A percentile compares a stretch with the other conserved stretches of the same genome.
Conservation (phyloP, 352 stramenopile species). For the Phytophthora brassicae region DNA sequence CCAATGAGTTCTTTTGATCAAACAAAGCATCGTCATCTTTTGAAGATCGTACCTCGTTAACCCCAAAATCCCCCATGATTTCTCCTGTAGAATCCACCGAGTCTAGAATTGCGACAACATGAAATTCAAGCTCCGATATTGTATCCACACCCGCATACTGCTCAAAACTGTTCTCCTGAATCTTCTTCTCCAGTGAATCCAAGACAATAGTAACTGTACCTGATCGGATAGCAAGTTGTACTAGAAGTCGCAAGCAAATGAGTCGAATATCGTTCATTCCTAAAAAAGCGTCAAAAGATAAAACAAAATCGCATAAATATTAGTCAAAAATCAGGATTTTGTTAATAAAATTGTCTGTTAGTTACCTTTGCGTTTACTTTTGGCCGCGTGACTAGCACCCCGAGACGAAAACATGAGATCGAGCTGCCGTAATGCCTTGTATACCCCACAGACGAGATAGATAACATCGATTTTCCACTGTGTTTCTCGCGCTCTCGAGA, state of each 20-base stretch:
- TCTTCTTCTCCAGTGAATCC: slow-evolving; percentile 36
- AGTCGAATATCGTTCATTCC: slow-evolving; percentile 48
- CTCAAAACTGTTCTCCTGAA: slow-evolving; percentile 33
- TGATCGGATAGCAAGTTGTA: slow-evolving; percentile 44
- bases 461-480: slow-evolving; percentile 81
- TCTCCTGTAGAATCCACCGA: slow-evolving; percentile 28
- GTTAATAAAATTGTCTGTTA: too few species aligned
- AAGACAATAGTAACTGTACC: slow-evolving; percentile 41
- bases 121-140: slow-evolving; percentile 51
- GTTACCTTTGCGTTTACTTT: slow-evolving; percentile 40
- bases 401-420: slow-evolving; percentile 54
- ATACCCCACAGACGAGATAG: slow-evolving; percentile 62
- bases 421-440: slow-evolving; percentile 50
- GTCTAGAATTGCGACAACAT: slow-evolving; percentile 43
- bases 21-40: not conserved
- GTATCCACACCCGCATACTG: slow-evolving; percentile 40
- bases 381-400: slow-evolving; percentile 16
- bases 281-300: too few species aligned
- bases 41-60: slow-evolving; percentile 38
- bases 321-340: not conserved
- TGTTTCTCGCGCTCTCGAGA: slow-evolving; percentile 41
- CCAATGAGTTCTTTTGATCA: not conserved
- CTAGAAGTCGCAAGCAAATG: slow-evolving; percentile 54
- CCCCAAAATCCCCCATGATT: slow-evolving; percentile 18
- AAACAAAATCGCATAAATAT: not conserved